A percentile compares a stretch with the other conserved stretches of the same genome.
Conservation (phyloP, 2,329 filamentous ascomycete species). For the Alternaria sp. region DNA sequence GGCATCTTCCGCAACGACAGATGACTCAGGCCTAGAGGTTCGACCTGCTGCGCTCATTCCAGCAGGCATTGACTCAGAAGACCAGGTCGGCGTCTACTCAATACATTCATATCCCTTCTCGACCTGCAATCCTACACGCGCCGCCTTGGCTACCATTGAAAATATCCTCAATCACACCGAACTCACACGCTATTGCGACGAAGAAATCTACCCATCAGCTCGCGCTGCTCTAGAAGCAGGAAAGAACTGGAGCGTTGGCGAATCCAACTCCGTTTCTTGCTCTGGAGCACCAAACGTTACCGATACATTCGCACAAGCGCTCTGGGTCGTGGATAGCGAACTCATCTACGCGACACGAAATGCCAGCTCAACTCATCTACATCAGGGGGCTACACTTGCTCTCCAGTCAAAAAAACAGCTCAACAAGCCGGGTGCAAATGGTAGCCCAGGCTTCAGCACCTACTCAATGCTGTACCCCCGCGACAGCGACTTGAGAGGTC, state of each 20-base stretch:
- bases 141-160: conserved; percentile 15
- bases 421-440: conserved; percentile 20
- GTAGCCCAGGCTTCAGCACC: conserved; percentile 20
- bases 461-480: conserved; percentile 24
- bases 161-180: conserved; percentile 28
- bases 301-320: conserved; percentile 24
- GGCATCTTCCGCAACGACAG: conserved; percentile 24
- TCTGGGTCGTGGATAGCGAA: conserved; percentile 24
- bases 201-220: conserved; percentile 24
- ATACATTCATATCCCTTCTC: conserved; percentile 22
- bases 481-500: conserved; percentile 19
- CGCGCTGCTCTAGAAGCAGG: conserved; percentile 17
- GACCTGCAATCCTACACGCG: conserved; percentile 15
- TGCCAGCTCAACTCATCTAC: conserved; percentile 11
- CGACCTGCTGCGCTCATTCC: conserved; percentile 22
- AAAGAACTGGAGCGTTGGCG: conserved; percentile 18
- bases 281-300: conserved; percentile 22
- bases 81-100: conserved; percentile 17
- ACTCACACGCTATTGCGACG: conserved; percentile 20
- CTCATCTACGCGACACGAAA: conserved; percentile 22
- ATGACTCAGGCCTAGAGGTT: conserved; percentile 19
- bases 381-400: conserved; percentile 23
- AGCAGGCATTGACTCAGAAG: conserved; percentile 15
- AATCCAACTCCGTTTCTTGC: conserved; percentile 24
- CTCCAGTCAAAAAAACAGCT: conserved; percentile 21